A percentile compares a stretch with the other conserved stretches of the same genome.
Evolutionary conservation across 345 rosid species (phyloP).

Genomic region (Kandelia obovata): DNA sequence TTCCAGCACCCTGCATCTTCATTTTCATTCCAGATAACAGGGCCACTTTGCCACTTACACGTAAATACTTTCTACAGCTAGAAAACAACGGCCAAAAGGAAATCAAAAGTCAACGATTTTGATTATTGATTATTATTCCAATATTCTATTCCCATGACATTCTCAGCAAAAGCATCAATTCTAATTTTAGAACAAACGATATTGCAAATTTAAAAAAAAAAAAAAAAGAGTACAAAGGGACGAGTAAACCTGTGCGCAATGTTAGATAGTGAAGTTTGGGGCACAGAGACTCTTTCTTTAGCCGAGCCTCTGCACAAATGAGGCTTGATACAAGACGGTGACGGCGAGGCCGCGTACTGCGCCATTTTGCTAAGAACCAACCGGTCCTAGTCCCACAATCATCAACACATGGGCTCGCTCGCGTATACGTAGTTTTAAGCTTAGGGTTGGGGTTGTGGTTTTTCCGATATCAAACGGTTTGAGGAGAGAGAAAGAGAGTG

Average conservation of each 20-base stretch:
- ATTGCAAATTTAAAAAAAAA: neutral
- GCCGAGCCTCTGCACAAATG: constrained; percentile 28
- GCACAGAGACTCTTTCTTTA: constrained; percentile 20
- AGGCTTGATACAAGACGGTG: constrained; percentile 42
- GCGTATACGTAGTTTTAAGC: neutral
- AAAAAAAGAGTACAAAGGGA: neutral
- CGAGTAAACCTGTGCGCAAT: constrained; percentile 31
- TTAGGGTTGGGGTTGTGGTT: no score
- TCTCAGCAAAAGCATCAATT: no score
- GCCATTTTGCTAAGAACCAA: neutral
- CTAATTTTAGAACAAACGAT: no score
- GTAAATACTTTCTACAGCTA: constrained; percentile 34
- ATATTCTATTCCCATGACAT: no score
- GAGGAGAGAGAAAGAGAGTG: neutral
- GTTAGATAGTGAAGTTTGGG: constrained; percentile 23
- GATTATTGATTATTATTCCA: no score
- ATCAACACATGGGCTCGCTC: constrained; percentile 28
- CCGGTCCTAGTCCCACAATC: neutral
- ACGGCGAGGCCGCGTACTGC: constrained; percentile 39
- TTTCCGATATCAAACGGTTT: no score
- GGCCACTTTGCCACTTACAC: constrained; percentile 30
- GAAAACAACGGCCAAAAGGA: neutral
- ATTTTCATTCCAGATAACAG: constrained; percentile 9
- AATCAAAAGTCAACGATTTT: neutral
- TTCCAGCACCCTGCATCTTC: no score